Evolutionary conservation across 345 rosid genomes (phyloP), one percentile per base, ranked within the genome.

Genomic region (Populus ilicifolia): DNA sequence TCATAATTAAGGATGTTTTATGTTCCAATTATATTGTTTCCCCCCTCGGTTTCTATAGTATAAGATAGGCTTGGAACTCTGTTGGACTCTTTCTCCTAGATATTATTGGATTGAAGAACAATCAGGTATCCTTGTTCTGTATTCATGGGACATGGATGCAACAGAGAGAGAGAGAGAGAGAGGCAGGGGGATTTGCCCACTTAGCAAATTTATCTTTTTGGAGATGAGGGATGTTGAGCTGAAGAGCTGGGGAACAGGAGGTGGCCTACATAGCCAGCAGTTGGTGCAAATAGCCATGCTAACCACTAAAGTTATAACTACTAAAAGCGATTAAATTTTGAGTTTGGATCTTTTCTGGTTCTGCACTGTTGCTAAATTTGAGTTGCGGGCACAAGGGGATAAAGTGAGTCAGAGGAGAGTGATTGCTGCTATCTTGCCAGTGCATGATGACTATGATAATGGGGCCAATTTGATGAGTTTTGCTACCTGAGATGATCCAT

Each of bases 241-340:
- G 78, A 4, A 39, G 69, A 62, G 63, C n/a, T 62, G 71, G 82
- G 80, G 79, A 75, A 33, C 79, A 82, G 27, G 72, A 20, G 18
- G 43, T 81, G 90, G 88, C 85, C 88, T 84, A 84, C 86, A 78
- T 48, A 43, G 36, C 73, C 72, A 75, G 86, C 76, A 84, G 85
- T 83, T 84, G 83, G 79, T 84, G 84, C 84, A 78, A 82, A 83
- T 84, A 74, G 89, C 78, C 77, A 38, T 64, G 66, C 75, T 78
- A 82, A 80, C 85, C 84, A 85, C 87, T 82, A 74, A 81, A 83
- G 86, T 77, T 84, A 72, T 77, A 87, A 87, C 89, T 85, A 79
- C 83, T 84, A 78, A 85, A 81, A 59, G 83, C 73, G 86, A 84
- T 74, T 35, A 73, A 82, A 76, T 81, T 68, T 75, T 1, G 75